Evolutionary conservation across 2,329 filamentous ascomycete species (phyloP).

Genomic region (Aspergillaceae sp.): DNA sequence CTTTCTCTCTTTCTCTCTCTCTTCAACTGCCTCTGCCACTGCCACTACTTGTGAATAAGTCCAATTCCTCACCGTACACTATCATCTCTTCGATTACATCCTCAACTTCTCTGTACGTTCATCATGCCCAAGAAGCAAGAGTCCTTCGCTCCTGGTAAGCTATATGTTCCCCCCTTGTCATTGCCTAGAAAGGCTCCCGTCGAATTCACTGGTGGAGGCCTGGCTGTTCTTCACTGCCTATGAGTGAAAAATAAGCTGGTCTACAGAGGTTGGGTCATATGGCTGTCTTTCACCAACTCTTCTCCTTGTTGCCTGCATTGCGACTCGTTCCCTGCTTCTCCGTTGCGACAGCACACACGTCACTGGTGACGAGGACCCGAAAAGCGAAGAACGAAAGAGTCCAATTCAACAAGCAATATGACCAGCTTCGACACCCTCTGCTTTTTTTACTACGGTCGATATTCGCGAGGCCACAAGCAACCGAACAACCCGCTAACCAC

Average conservation of each 20-base stretch:
- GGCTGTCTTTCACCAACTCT: no score
- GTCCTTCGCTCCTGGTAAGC: slow-evolving; percentile 20
- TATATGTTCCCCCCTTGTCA: not conserved
- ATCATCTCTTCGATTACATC: slow-evolving; percentile 7
- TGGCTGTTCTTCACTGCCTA: no score
- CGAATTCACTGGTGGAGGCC: no score
- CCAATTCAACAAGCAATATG: slow-evolving; percentile 9
- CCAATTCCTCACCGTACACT: slow-evolving; percentile 20
- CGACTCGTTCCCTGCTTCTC: no score
- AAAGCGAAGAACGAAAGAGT: not conserved
- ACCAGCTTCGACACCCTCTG: slow-evolving; percentile 19
- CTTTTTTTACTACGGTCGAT: slow-evolving; percentile 12
- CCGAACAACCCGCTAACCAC: slow-evolving; percentile 20
- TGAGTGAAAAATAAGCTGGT: no score
- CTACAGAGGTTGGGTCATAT: no score
- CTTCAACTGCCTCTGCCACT: not conserved
- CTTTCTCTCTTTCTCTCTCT: slow-evolving; percentile 10
- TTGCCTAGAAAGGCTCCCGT: no score
- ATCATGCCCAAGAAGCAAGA: slow-evolving; percentile 16
- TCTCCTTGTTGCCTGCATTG: no score
- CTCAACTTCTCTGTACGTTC: slow-evolving; percentile 8
- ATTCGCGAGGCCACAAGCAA: slow-evolving; percentile 14
- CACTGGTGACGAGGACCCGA: not conserved
- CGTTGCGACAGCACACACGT: no score
- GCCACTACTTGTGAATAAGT: slow-evolving; percentile 3